A percentile compares a stretch with the other conserved stretches of the same genome.
These are phyloP conservation scores for Phytomonas francai DNA, from an alignment of 208 protist species.

Conservation along the genomic window DNA sequence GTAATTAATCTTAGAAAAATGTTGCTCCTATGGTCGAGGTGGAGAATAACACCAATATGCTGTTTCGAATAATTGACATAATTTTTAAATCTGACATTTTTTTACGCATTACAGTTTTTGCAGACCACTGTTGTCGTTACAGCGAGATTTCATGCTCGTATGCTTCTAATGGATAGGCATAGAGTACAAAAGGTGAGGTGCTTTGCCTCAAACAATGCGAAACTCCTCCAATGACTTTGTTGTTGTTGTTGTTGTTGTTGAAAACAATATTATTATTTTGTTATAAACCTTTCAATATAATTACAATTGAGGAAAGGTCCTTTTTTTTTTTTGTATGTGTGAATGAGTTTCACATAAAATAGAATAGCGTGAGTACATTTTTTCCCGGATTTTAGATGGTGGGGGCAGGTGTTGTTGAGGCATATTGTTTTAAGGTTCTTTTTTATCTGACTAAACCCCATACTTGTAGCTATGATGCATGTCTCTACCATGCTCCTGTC, in stretches of 20 bases:
- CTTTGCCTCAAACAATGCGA: background rate
- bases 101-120: background rate
- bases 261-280: background rate
- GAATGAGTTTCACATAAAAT: background rate
- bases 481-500: background rate
- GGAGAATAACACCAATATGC: background rate
- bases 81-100: background rate
- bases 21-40: background rate
- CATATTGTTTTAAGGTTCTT: background rate
- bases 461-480: background rate
- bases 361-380: background rate
- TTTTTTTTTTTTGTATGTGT: too few species aligned
- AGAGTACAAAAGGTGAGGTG: background rate
- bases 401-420: background rate
- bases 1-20: background rate
- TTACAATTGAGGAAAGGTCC: background rate
- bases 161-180: background rate
- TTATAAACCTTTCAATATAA: background rate
- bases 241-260: too few species aligned
- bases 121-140: background rate
- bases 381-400: background rate
- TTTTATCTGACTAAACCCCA: background rate
- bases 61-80: background rate
- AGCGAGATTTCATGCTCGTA: background rate
- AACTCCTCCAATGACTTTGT: background rate